Evolutionary conservation across 78 protist species (phyloP), one percentile per base, ranked within the genome.

Genomic region (Guillardia theta): DNA sequence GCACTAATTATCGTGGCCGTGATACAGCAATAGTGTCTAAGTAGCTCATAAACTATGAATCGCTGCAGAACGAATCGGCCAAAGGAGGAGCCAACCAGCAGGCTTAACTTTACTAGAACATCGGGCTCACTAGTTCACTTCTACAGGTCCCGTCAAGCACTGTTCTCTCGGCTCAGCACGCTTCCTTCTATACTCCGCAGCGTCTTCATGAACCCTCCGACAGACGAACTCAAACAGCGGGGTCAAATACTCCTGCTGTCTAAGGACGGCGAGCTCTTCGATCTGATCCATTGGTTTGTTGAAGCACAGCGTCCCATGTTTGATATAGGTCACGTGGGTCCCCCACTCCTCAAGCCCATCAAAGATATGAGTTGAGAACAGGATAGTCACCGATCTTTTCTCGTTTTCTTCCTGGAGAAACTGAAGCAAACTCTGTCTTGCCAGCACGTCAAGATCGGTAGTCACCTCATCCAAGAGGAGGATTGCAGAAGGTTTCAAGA

Each of bases 401-500:
- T 80, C 90, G 48, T 47, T 45, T 83, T 88, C 94, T 15, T 43
- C 53, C 58, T 46, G 19, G 22, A 96, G 77, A 27, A 39, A 95
- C 33, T 48, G 30, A 19, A 94, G 88, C 21, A 96, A 94, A 36
- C 46, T 94, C 37, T 92, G 93, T 9, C 97, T 70, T 15, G 88
- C 93, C 22, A 95, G 83, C 22, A 96, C 92, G 92, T 96, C 97
- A 22, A 96, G 47, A 77, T 95, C 96, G 9, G 95, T 94, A 22
- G 97, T 96, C 37, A 95, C 96, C 88, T 96, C 97, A 95, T 96
- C 97, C 24, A 96, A 58, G 10, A 96, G 90, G 10, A 95, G 10
- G n/a, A 95, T 24, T 47, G 30, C 47, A 39, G 36, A 33, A 18
- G 94, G 93, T 24, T 62, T 27, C 27, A 58, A 36, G 47, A 96